Conservation (phyloP, 73 alveolate genomes). For the Halteria grandinella region DNA sequence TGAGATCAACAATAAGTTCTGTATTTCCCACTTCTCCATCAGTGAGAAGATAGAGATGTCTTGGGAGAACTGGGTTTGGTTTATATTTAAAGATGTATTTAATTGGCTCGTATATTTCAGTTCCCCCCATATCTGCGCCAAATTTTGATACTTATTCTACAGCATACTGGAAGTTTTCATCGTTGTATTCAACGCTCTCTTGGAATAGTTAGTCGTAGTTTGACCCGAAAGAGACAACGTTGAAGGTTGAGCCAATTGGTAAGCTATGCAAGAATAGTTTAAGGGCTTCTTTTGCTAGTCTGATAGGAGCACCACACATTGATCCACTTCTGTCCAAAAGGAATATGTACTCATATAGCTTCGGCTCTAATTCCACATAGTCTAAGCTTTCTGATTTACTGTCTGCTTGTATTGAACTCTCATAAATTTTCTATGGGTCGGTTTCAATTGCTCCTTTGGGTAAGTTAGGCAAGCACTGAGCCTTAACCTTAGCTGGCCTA, state of each 20-base stretch:
- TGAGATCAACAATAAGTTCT: slow-evolving; percentile 65
- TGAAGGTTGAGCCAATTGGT: slow-evolving; percentile 79
- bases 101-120: slow-evolving; percentile 86
- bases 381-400: background rate
- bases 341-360: slow-evolving; percentile 63
- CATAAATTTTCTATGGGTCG: background rate
- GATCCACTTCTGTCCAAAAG: slow-evolving; percentile 91
- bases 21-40: slow-evolving; percentile 93
- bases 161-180: slow-evolving; percentile 65
- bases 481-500: slow-evolving; percentile 1
- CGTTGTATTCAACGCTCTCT: slow-evolving; percentile 42
- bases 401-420: no score
- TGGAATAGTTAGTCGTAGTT: slow-evolving; percentile 45
- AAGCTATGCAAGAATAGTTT: slow-evolving; percentile 76
- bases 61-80: slow-evolving; percentile 53
- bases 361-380: background rate
- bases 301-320: slow-evolving; percentile 77
- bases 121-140: slow-evolving; percentile 90
- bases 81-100: slow-evolving; percentile 59
- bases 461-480: no score
- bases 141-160: slow-evolving; percentile 42
- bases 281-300: slow-evolving; percentile 79
- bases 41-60: slow-evolving; percentile 88
- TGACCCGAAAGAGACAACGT: slow-evolving; percentile 83
- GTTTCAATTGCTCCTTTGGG: background rate